These are phyloP conservation scores for Penicillium sp. DNA, from an alignment of 2,329 filamentous ascomycete genomes.

Conservation along the genomic window DNA sequence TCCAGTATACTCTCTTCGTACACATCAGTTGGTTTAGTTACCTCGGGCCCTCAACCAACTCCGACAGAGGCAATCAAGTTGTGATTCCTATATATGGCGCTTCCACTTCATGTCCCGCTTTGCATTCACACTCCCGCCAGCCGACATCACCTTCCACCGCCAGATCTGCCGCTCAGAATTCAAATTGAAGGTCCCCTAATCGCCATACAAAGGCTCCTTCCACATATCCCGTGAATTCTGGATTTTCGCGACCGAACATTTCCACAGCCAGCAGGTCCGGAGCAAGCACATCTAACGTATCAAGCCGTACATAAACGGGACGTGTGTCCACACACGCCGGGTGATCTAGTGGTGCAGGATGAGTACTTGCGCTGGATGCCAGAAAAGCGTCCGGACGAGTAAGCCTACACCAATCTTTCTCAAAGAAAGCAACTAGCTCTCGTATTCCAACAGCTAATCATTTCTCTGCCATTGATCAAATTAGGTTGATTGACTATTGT, in stretches of 20 bases:
- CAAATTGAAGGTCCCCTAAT: slow-evolving; percentile 21
- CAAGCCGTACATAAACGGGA: slow-evolving; percentile 15
- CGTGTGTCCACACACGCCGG: slow-evolving; percentile 1
- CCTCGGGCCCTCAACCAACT: too few species aligned
- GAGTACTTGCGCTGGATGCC: slow-evolving; percentile 20
- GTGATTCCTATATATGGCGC: too few species aligned
- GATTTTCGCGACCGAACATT: slow-evolving; percentile 8
- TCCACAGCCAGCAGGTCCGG: slow-evolving; percentile 16
- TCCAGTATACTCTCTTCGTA: too few species aligned
- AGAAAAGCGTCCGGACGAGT: slow-evolving; percentile 10
- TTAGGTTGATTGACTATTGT: too few species aligned
- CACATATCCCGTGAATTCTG: slow-evolving; percentile 4
- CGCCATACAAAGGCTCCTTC: slow-evolving; percentile 15
- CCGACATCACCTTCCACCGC: background rate
- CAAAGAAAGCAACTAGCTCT: too few species aligned
- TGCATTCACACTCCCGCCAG: too few species aligned
- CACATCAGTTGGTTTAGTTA: too few species aligned
- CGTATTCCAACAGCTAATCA: too few species aligned
- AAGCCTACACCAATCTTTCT: background rate
- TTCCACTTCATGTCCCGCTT: too few species aligned
- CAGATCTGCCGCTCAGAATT: slow-evolving; percentile 18
- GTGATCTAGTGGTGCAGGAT: slow-evolving; percentile 17
- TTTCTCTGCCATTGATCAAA: too few species aligned
- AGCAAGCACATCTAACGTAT: slow-evolving; percentile 19
- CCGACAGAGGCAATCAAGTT: too few species aligned